Conservation (phyloP, 768 basidiomycete species). For the Filobasidium wieringae region DNA sequence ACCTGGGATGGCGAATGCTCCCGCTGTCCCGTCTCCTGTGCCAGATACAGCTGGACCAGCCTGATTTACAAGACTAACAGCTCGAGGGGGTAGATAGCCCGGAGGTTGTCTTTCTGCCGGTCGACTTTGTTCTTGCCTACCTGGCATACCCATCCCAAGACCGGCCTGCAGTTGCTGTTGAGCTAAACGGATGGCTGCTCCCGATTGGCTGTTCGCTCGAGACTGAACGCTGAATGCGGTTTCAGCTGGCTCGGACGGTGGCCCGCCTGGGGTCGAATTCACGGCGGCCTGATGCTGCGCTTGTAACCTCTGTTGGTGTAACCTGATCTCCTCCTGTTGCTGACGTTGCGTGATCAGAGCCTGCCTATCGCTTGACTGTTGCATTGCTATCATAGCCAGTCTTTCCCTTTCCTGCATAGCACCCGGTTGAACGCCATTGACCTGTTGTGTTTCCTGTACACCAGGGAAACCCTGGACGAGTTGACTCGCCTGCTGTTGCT, state of each 20-base stretch:
- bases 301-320: too few relatives aligned
- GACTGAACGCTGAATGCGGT: not conserved
- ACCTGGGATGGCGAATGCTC: too few relatives aligned
- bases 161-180: not conserved
- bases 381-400: not conserved
- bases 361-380: not conserved
- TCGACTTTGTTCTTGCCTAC: not conserved
- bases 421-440: not conserved
- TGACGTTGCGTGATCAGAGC: too few relatives aligned
- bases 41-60: too few relatives aligned
- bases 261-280: too few relatives aligned
- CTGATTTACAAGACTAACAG: not conserved
- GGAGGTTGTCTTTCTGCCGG: not conserved
- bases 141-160: not conserved
- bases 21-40: too few relatives aligned
- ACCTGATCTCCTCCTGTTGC: too few relatives aligned
- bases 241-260: not conserved
- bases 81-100: not conserved
- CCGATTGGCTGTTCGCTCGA: not conserved
- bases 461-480: too few relatives aligned
- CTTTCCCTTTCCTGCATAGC: not conserved
- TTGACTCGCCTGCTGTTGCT: not conserved
- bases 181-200: not conserved
- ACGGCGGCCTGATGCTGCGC: too few relatives aligned
- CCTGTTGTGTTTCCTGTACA: too few relatives aligned